A percentile compares a stretch with the other conserved stretches of the same genome.
Conservation (phyloP, 176 grass and related monocot species). For the Triticum aestivum region IWGSC_CS_RefSeq_v2.1 NC_057799.1:21569812-21570311, state of each 20-base stretch:
- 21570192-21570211: background rate
- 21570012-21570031: constrained; percentile 21
- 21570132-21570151: background rate
- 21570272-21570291: background rate
- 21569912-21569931: background rate
- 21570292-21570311: background rate
- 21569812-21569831: background rate
- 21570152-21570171: constrained; percentile 20
- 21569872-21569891: background rate
- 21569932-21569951: background rate
- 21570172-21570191: background rate
- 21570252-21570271: background rate
- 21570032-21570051: constrained; percentile 25
- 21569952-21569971: background rate
- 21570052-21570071: background rate
- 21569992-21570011: background rate
- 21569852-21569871: background rate
- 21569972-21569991: background rate
- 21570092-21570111: background rate
- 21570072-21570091: background rate
- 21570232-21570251: constrained; percentile 28
- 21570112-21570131: constrained; percentile 5
- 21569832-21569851: background rate
- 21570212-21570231: constrained; percentile 2
- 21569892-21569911: constrained; percentile 17